A percentile compares a stretch with the other conserved stretches of the same genome.
These are phyloP conservation scores for Flaveria linearis DNA, from an alignment of 129 eudicot species.

Conservation along the genomic window DNA sequence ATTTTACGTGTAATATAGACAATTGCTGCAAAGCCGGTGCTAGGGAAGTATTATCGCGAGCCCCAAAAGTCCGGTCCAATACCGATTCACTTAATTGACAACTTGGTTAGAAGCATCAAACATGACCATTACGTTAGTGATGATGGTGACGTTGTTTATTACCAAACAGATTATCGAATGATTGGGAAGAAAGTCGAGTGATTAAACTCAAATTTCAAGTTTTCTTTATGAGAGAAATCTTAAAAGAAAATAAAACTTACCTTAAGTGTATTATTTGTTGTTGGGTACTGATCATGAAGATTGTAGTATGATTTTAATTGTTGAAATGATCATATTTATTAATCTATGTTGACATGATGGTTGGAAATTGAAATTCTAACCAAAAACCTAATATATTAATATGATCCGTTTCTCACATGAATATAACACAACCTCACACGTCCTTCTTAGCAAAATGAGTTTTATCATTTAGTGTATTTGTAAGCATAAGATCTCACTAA, in stretches of 20 bases:
- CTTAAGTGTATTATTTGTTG: conserved; percentile 15
- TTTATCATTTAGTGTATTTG: too few species aligned
- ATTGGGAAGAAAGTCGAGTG: conserved; percentile 32
- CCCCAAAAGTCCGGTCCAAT: conserved; percentile 62
- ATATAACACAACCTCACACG: too few species aligned
- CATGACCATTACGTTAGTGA: conserved; percentile 75
- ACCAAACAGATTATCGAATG: conserved; percentile 58
- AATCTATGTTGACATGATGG: background rate
- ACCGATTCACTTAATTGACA: conserved; percentile 61
- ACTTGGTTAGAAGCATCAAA: conserved; percentile 51
- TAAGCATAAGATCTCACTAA: too few species aligned
- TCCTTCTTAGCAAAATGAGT: too few species aligned
- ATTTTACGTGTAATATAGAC: conserved; percentile 47
- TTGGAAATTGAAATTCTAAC: too few species aligned
- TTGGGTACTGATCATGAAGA: conserved; percentile 3
- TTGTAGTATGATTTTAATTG: conserved; percentile 15
- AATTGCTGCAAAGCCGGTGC: conserved; percentile 58
- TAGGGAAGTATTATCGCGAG: conserved; percentile 70
- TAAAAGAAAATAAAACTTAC: conserved; percentile 26
- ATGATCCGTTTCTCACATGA: too few species aligned
- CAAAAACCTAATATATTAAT: too few species aligned
- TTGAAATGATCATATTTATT: conserved; percentile 17
- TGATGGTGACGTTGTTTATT: conserved; percentile 62
- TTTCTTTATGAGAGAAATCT: conserved; percentile 23
- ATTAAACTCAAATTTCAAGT: conserved; percentile 3